A percentile compares a stretch with the other conserved stretches of the same genome.
These are phyloP conservation scores for Strobilomyces echinocephalus DNA, from an alignment of 768 basidiomycete genomes.

Conservation along the genomic window DNA sequence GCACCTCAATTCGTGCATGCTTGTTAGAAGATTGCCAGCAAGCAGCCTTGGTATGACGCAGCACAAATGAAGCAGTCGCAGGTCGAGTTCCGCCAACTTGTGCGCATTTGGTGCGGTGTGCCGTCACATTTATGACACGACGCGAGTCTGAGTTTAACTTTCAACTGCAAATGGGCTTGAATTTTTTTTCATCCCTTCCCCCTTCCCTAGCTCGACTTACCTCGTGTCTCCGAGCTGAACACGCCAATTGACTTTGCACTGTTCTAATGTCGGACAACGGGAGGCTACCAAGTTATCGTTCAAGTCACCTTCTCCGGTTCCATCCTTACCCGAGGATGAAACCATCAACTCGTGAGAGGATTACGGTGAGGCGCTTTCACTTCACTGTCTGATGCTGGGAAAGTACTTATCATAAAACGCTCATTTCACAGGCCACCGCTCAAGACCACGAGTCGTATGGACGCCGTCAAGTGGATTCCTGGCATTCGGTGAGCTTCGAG, in stretches of 20 bases:
- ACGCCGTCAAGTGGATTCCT: background rate
- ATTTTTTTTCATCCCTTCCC: background rate
- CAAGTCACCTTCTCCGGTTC: slow-evolving; percentile 17
- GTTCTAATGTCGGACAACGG: slow-evolving; percentile 14
- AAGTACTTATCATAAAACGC: slow-evolving; percentile 3
- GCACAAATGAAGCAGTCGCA: background rate
- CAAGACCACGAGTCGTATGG: background rate
- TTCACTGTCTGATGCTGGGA: slow-evolving; percentile 3
- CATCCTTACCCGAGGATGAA: too few species aligned
- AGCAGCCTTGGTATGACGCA: background rate
- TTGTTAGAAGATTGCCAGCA: background rate
- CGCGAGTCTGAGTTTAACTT: slow-evolving; percentile 15
- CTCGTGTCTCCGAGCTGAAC: slow-evolving; percentile 1
- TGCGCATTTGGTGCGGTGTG: slow-evolving; percentile 26
- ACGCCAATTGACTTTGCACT: background rate
- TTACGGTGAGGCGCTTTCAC: slow-evolving; percentile 16
- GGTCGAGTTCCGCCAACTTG: slow-evolving; percentile 16
- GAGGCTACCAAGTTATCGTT: slow-evolving; percentile 23
- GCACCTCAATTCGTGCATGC: slow-evolving; percentile 3
- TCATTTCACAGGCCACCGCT: slow-evolving; percentile 7
- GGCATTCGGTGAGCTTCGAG: slow-evolving; percentile 2
- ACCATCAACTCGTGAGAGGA: background rate
- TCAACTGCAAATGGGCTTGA: slow-evolving; percentile 13
- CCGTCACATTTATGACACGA: slow-evolving; percentile 12
- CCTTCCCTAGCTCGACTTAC: slow-evolving; percentile 1